phyloP scores from a whole-genome alignment of 116 monocot genomes.

The Papilionanthe hybrid region DNA sequence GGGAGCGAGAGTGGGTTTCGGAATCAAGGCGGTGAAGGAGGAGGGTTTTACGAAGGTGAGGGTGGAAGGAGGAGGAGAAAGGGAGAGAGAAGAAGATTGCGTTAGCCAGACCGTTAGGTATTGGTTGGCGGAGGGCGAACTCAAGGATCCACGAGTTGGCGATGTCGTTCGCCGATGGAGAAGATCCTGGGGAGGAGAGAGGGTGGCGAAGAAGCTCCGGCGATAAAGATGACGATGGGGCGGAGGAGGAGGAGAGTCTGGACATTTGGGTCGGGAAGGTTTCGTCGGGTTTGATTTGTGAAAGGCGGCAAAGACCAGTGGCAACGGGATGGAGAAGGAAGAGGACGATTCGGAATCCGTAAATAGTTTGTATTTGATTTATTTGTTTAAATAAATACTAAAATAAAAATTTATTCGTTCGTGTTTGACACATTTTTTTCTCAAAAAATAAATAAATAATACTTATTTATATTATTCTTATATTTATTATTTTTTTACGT shows the following conservation, averaged over 20 bases:
- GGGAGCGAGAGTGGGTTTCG: conserved; percentile 14
- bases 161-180: conserved; percentile 8
- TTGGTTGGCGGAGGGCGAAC: conserved; percentile 49
- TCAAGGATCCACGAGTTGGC: conserved; percentile 33
- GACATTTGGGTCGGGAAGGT: not conserved
- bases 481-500: too few relatives aligned
- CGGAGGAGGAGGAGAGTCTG: not conserved
- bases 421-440: too few relatives aligned
- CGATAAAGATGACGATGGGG: not conserved
- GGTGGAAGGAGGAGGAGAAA: conserved; percentile 7
- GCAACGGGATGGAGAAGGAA: too few relatives aligned
- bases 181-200: not conserved
- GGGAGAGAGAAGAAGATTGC: conserved; percentile 33
- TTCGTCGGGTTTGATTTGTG: not conserved
- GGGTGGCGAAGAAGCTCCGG: conserved; percentile 1
- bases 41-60: conserved; percentile 31
- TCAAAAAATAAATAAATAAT: too few relatives aligned
- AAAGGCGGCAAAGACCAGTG: too few relatives aligned
- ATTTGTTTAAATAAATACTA: too few relatives aligned
- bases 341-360: too few relatives aligned
- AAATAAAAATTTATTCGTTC: too few relatives aligned
- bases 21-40: conserved; percentile 43
- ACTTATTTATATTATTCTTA: too few relatives aligned
- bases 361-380: too few relatives aligned
- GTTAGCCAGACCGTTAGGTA: conserved; percentile 25